Evolutionary conservation across 2,329 filamentous ascomycete genomes (phyloP), one percentile per base, ranked within the genome.

Genomic region (Sporothrix euskadiensis): DNA sequence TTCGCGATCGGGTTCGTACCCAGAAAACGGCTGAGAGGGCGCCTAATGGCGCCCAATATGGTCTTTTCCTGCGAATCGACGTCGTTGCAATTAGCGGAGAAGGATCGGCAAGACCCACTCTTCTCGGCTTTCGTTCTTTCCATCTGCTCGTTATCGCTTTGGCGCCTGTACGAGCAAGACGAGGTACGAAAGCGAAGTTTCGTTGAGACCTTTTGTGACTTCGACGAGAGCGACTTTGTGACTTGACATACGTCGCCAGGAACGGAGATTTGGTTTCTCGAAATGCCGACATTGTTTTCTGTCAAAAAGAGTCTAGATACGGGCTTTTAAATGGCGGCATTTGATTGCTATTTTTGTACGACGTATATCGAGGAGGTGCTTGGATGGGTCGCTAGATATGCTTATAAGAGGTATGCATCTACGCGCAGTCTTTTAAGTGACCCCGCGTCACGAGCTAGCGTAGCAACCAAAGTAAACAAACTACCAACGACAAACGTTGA

Each of bases 401-500:
- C 61, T 16, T 44, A 10, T 65, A 65, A 7, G 3, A 7, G 32
- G 0, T 57, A 68, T 65, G 56, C 30, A 66, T 72, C 6, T 72
- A 72, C 26, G 30, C 59, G 14, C 35, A 30, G 22, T 63, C 39
- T 30, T 52, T 68, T 68, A 68, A 52, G 22, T 52, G 44, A 61
- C 63, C 71, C 71, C 63, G 69, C 63, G 63, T 47, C 47, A 14
- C 19, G 12, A n/a, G 16, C 70, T 59, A 57, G n/a, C 73, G 69
- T 49, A 56, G 70, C 73, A 74, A 74, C 73, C 56, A 72, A 74
- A 70, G 73, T 74, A 74, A 74, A 74, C 73, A 74, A 72, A 52
- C 32, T 9, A 47, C 52, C 9, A 71, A n/a, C 52, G 47, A 35
- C 65, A 47, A 47, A 69, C 66, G 22, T 30, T 16, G 30, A 26